Conservation (phyloP, 371 early-diverging fungal species). For the Dichotomocladium elegans region DNA sequence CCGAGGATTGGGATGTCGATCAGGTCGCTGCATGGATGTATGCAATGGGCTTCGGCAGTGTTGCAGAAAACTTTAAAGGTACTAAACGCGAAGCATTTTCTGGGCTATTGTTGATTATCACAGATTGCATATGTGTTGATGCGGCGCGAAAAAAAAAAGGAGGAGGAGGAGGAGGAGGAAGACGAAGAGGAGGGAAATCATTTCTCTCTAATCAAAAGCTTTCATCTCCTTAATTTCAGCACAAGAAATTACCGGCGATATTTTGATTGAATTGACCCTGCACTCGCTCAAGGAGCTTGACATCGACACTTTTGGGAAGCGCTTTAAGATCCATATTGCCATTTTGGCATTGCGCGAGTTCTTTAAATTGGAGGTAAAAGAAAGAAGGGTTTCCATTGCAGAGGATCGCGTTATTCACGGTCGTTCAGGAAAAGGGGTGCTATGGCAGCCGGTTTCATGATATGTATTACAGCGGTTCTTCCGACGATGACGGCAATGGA, state of each 20-base stretch:
- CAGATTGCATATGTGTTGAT: no score
- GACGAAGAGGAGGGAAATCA: not conserved
- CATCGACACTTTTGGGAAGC: slow-evolving; percentile 57
- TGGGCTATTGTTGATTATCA: no score
- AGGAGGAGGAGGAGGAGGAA: no score
- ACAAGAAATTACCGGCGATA: slow-evolving; percentile 62
- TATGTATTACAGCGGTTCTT: no score
- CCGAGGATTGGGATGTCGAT: slow-evolving; percentile 31
- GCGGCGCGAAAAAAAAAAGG: no score
- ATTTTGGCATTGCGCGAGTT: slow-evolving; percentile 48
- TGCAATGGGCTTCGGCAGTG: slow-evolving; percentile 46
- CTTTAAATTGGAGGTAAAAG: no score
- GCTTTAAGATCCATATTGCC: slow-evolving; percentile 59
- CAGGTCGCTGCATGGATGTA: slow-evolving; percentile 31
- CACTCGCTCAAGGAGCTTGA: slow-evolving; percentile 62
- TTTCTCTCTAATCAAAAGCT: no score
- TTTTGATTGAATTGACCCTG: slow-evolving; percentile 50
- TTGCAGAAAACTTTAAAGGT: slow-evolving; percentile 51
- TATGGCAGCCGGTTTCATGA: not conserved
- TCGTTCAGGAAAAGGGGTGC: not conserved
- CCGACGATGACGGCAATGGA: no score
- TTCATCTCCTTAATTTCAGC: slow-evolving; percentile 20
- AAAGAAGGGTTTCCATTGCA: no score
- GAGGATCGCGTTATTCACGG: not conserved
- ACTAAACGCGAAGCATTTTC: no score